Evolutionary conservation across 352 stramenopile genomes (phyloP).

Genomic region (Phytophthora multivora): DNA sequence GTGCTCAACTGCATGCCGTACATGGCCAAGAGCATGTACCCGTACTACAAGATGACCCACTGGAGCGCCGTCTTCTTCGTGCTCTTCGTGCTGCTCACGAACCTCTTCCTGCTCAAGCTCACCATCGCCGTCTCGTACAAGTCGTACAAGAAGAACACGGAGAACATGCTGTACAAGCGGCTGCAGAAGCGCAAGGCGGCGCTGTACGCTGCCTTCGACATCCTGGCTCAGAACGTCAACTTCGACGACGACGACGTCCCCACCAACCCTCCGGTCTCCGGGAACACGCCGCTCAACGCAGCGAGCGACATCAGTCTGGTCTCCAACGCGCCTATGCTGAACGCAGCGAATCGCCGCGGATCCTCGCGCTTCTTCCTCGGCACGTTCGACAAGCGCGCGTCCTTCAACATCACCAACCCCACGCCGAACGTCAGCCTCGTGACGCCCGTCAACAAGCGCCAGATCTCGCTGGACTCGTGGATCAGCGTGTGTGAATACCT

Average conservation of each 20-base stretch:
- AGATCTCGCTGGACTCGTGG: slow-evolving; percentile 77
- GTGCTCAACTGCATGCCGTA: slow-evolving; percentile 82
- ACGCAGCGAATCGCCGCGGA: slow-evolving; percentile 47
- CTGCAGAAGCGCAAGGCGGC: slow-evolving; percentile 86
- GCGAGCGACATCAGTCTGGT: slow-evolving; percentile 32
- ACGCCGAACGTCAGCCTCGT: slow-evolving; percentile 34
- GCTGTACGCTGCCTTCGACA: slow-evolving; percentile 77
- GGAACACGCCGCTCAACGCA: slow-evolving; percentile 17
- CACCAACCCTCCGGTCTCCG: slow-evolving; percentile 8
- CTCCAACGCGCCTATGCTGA: slow-evolving; percentile 38
- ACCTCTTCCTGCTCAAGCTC: slow-evolving; percentile 84
- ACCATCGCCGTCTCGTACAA: slow-evolving; percentile 86
- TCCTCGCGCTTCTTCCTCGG: slow-evolving; percentile 69
- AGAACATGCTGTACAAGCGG: slow-evolving; percentile 86
- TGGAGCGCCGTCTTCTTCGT: slow-evolving; percentile 86
- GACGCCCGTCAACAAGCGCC: slow-evolving; percentile 48
- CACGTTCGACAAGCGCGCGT: slow-evolving; percentile 42
- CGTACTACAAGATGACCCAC: slow-evolving; percentile 78
- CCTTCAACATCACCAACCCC: slow-evolving; percentile 44
- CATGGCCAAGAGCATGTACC: slow-evolving; percentile 85
- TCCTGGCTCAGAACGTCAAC: slow-evolving; percentile 66
- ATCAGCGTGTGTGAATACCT: slow-evolving; percentile 75
- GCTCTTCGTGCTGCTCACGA: slow-evolving; percentile 79
- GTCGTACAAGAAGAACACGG: slow-evolving; percentile 87
- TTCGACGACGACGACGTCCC: slow-evolving; percentile 39